phyloP scores from a whole-genome alignment of 768 basidiomycete genomes.

The Rhizopogon roseolus region DNA sequence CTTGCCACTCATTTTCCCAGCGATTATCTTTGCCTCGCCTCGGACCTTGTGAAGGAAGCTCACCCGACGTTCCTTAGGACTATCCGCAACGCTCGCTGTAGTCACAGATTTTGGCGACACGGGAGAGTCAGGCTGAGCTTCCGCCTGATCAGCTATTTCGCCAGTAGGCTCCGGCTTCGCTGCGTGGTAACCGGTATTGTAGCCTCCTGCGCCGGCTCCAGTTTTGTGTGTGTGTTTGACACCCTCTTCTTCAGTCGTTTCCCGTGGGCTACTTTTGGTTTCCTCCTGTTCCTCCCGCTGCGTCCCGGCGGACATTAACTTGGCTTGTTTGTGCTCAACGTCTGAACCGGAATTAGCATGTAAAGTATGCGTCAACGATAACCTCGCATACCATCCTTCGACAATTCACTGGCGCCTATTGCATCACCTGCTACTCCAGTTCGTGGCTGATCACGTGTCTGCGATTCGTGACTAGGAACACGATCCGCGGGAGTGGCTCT shows the following conservation, averaged over 20 bases:
- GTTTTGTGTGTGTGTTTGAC: neutral
- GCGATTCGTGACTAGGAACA: neutral
- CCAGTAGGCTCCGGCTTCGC: slow-evolving; percentile 20
- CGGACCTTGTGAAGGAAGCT: slow-evolving; percentile 24
- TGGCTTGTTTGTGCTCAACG: neutral
- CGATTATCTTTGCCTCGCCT: slow-evolving; percentile 29
- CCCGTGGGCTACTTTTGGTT: neutral
- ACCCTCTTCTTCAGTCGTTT: neutral
- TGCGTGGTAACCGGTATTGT: slow-evolving; percentile 21
- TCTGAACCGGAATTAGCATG: neutral
- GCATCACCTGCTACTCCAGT: neutral
- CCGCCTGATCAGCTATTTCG: slow-evolving; percentile 11
- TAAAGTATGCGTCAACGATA: neutral
- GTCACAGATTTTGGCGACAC: neutral
- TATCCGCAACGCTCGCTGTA: neutral
- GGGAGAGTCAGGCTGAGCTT: neutral
- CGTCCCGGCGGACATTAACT: neutral
- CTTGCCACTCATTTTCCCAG: slow-evolving; percentile 25
- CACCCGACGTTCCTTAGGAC: slow-evolving; percentile 13
- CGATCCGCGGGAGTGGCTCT: no score
- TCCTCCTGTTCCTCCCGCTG: neutral
- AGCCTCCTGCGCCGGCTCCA: neutral
- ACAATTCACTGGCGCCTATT: neutral
- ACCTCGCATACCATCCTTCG: slow-evolving; percentile 9
- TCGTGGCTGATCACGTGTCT: neutral